Base-by-base conservation (phyloP, 495 filamentous ascomycete species). In the Friedmanniomyces endolithicus region DNA sequence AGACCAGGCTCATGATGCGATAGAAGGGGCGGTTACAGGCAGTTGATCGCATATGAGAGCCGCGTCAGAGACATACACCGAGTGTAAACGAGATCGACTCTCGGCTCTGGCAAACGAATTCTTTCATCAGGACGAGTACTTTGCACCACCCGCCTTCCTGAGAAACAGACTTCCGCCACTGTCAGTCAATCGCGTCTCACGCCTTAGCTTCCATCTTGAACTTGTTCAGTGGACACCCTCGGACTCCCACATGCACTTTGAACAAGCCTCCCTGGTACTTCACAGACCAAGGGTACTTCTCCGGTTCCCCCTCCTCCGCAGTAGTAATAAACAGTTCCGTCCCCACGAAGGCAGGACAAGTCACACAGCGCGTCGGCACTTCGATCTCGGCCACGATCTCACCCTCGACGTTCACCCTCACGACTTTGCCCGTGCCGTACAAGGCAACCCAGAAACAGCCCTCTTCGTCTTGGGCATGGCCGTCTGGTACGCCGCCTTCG, bases 391-490 rank as follows among this genome's bases (percentile, higher is more conserved):
- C 67, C 17, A 71, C 59, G 11, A 71, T 53, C 48, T 71, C 56
- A n/a, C 70, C 68, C 29, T 63, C 41, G 0, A 66, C 60, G 31
- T 55, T 63, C 19, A 72, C 59, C 35, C 66, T 39, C 20, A 69
- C 45, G 12, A 72, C 70, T 45, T 64, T 66, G 43, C 63, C 63
- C n/a, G 54, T 57, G 8, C 68, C 68, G 41, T 61, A 65, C 16
- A 66, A 45, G 4, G 70, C 68, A 6, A 63, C 62, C 70, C 70
- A 72, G 53, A 72, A 62, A 54, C 63, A 66, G 17, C 66, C 67
- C 48, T 72, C 68, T 52, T 65, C 68, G 52, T 72, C 70, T 22
- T 67, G 57, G 45, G 63, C 65, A 46, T 74, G 69, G 0, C 78
- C 82, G 40, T 77, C 73, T 46, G 70, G 70, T 14, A 63, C 65